Percentiles rank a stretch among this genome's conserved stretches.
These are phyloP conservation scores for Vitis rupestris DNA, from an alignment of 164 flowering plant species.

Conservation along the genomic window DNA sequence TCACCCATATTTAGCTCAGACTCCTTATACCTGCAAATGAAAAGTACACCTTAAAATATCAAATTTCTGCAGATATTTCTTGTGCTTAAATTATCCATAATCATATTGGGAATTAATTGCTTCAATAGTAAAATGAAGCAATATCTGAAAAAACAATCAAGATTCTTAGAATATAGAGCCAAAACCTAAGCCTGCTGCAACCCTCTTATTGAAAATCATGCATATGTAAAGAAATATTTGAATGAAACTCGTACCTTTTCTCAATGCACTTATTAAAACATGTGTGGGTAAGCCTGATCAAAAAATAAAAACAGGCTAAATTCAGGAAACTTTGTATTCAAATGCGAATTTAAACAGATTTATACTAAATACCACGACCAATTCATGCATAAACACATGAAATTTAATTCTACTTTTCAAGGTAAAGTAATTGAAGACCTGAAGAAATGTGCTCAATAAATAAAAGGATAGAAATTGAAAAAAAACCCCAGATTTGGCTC, in stretches of 20 bases:
- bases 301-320: constrained; percentile 11
- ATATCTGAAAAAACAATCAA: background rate
- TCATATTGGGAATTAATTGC: background rate
- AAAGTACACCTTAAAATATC: background rate
- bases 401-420: background rate
- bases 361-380: background rate
- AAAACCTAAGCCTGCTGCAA: background rate
- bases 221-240: background rate
- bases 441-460: background rate
- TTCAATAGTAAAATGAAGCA: background rate
- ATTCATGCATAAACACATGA: background rate
- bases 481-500: background rate
- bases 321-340: background rate
- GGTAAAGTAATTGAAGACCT: background rate
- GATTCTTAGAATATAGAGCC: background rate
- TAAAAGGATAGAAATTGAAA: background rate
- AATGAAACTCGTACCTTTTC: constrained; percentile 51
- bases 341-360: no score
- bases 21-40: constrained; percentile 76
- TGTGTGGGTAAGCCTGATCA: constrained; percentile 78
- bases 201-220: background rate
- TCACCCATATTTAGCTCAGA: constrained; percentile 96
- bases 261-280: constrained; percentile 90
- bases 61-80: background rate
- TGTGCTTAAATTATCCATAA: background rate